A percentile compares a stretch with the other conserved stretches of the same genome.
phyloP scores from a whole-genome alignment of 2,329 filamentous ascomycete genomes.

The Colletotrichum gloeosporioides region DNA sequence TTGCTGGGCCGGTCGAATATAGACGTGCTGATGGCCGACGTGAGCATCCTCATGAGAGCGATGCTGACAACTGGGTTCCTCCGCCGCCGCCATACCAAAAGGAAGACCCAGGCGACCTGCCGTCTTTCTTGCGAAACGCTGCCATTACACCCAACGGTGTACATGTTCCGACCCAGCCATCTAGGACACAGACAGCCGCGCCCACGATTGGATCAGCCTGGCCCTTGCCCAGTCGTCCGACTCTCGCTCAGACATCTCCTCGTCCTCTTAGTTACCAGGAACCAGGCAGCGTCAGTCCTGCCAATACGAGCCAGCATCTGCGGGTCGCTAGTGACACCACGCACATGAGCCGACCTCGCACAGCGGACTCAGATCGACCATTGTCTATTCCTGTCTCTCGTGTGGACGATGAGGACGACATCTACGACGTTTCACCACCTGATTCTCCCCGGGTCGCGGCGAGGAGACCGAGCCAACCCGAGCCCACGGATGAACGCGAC shows the following conservation, averaged over 20 bases:
- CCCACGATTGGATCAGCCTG: conserved; percentile 17
- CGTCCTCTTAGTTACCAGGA: conserved; percentile 17
- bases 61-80: conserved; percentile 88
- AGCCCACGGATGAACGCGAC: neutral
- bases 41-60: conserved; percentile 83
- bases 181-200: conserved; percentile 25
- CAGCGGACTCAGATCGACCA: conserved; percentile 8
- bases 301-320: neutral
- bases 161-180: conserved; percentile 25
- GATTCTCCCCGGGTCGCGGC: conserved; percentile 39
- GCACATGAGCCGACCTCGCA: conserved; percentile 11
- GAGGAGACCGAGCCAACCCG: neutral
- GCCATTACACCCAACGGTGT: conserved; percentile 41
- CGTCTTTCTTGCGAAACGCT: conserved; percentile 60
- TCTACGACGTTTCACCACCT: conserved; percentile 55
- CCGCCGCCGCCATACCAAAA: conserved; percentile 82
- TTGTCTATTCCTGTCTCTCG: conserved; percentile 2
- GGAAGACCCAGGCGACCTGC: conserved; percentile 63
- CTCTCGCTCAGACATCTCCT: conserved; percentile 8
- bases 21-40: conserved; percentile 72
- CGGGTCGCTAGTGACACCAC: conserved; percentile 21
- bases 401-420: conserved; percentile 37
- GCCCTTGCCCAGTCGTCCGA: conserved; percentile 8
- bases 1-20: conserved; percentile 63
- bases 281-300: neutral